phyloP scores from a whole-genome alignment of 2,329 filamentous ascomycete genomes.

The Cladosporium sp. region DNA sequence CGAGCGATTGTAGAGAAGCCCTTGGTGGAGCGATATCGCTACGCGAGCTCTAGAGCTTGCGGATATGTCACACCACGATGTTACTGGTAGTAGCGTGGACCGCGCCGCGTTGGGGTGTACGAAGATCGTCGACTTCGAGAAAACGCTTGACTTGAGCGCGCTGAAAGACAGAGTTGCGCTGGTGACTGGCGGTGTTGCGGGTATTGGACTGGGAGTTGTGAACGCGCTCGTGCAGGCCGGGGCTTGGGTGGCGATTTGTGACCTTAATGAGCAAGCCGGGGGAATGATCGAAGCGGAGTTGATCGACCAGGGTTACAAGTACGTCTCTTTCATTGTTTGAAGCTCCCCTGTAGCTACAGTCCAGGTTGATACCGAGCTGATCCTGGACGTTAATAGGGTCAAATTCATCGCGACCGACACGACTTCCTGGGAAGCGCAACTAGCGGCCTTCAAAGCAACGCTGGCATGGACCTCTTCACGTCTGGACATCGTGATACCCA shows the following conservation, averaged over 20 bases:
- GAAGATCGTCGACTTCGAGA: conserved; percentile 27
- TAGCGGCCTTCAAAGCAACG: conserved; percentile 34
- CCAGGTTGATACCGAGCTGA: not conserved
- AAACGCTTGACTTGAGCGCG: conserved; percentile 21
- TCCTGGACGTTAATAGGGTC: conserved; percentile 22
- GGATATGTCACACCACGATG: not conserved
- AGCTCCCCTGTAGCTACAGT: not conserved
- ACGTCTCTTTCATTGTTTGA: not conserved
- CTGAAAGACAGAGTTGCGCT: conserved; percentile 30
- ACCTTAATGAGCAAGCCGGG: conserved; percentile 24
- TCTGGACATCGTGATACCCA: conserved; percentile 34
- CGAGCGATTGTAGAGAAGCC: not conserved
- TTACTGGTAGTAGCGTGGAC: not conserved
- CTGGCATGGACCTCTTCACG: conserved; percentile 25
- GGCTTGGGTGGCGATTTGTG: conserved; percentile 33
- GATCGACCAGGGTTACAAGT: conserved; percentile 12
- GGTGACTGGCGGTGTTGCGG: conserved; percentile 33
- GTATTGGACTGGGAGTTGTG: conserved; percentile 29
- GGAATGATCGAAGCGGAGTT: conserved; percentile 17
- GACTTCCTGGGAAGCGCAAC: conserved; percentile 30
- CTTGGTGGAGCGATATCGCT: not conserved
- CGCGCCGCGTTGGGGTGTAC: not conserved
- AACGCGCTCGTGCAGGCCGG: conserved; percentile 30
- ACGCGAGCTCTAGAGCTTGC: not conserved
- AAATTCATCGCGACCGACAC: conserved; percentile 33